Conservation (phyloP, 768 basidiomycete species). For the Candolleomyces efflorescens region DNA sequence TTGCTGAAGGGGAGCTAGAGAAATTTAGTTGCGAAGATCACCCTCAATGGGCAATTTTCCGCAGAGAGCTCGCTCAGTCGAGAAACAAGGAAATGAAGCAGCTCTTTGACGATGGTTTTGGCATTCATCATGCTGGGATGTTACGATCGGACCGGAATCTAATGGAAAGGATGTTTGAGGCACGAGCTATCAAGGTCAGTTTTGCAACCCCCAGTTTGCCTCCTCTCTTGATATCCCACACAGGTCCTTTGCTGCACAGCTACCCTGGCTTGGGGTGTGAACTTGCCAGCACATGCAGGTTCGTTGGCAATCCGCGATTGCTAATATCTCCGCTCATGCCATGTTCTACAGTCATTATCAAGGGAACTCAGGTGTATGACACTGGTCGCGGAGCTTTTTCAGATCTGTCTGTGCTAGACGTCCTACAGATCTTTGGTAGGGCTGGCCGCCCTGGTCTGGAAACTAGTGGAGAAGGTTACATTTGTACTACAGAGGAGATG, state of each 20-base stretch:
- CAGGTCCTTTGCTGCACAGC: conserved; percentile 98
- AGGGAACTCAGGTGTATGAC: conserved; percentile 97
- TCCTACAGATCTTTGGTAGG: conserved; percentile 95
- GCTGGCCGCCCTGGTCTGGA: conserved; percentile 89
- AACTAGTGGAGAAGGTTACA: conserved; percentile 92
- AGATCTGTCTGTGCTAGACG: conserved; percentile 91
- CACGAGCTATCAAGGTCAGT: conserved; percentile 82
- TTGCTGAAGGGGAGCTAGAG: conserved; percentile 64
- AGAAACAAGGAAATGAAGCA: conserved; percentile 96
- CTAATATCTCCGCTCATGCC: not conserved
- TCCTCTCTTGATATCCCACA: too few relatives aligned
- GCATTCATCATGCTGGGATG: conserved; percentile 99
- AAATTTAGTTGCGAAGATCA: conserved; percentile 82
- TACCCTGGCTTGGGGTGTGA: conserved; percentile 98
- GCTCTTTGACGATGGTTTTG: conserved; percentile 88
- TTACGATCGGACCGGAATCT: conserved; percentile 89
- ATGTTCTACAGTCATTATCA: conserved; percentile 75
- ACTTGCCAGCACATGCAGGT: conserved; percentile 97
- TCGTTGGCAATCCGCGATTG: conserved; percentile 7
- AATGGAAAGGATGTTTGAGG: conserved; percentile 93
- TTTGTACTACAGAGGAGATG: conserved; percentile 93
- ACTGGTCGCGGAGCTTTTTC: conserved; percentile 85
- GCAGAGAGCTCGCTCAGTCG: conserved; percentile 73
- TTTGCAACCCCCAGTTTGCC: not conserved
- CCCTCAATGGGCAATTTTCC: conserved; percentile 72